Base-by-base conservation (phyloP, 495 filamentous ascomycete genomes). In the Trichoderma asperelloides region DNA sequence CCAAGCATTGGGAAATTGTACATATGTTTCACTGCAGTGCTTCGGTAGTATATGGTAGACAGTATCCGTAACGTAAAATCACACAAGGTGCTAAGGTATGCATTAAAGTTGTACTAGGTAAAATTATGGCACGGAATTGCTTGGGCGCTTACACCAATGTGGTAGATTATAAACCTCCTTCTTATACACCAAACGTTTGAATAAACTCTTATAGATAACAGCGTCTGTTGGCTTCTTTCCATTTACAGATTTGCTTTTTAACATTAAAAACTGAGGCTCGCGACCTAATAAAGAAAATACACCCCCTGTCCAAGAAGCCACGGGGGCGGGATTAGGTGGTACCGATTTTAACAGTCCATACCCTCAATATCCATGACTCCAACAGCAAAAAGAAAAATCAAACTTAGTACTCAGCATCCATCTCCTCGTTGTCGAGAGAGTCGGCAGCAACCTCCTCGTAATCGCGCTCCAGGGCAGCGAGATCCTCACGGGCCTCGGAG, bases 381-480 rank as follows among this genome's bases (percentile, higher is more conserved):
- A 60, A 60, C 55, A 60, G 55, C 55, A 60, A 60, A 60, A 13
- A 30, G 30, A 65, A 40, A 15, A 65, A 37, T 37, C 33, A 37
- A 37, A 33, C 76, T 79, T 96, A 98, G 87, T 98, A 98, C 86
- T 98, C 95, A 70, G 91, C 91, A 83, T 97, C 94, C 71, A 83
- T 83, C 76, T 88, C 89, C 71, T 93, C 92, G 71, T 95, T 95
- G 68, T 93, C 93, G 70, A 95, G 78, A 69, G 94, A 96, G 80
- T 98, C 95, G 75, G 93, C 93, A 70, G 92, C 95, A 73, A 98
- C 95, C 80, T 98, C 95, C 83, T 98, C 96, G 83, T 98, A 98
- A 81, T 98, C 95, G 70, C 94, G 91, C 87, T 98, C 95, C 57
- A 98, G 87, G 72, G 95, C 95, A 74, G 95, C 95, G 74, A 98